Evolutionary conservation across 768 basidiomycete genomes (phyloP).

Genomic region (Termitomyces sp.): DNA sequence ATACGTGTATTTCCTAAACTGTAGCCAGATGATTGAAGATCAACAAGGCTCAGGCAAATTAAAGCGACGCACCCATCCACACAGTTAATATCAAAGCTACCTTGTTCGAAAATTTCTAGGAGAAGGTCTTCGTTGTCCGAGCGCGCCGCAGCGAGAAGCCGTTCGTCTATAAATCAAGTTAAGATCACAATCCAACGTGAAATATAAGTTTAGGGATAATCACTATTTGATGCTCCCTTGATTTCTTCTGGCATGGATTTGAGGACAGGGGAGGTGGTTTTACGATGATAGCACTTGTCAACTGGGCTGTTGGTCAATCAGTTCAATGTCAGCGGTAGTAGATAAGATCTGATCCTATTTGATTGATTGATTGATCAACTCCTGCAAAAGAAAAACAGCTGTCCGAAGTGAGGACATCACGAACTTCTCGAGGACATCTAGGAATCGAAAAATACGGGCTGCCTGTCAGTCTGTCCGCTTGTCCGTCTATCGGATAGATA

Average conservation of each 20-base stretch:
- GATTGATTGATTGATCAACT: too few species aligned
- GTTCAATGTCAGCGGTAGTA: not conserved
- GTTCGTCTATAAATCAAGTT: conserved; percentile 48
- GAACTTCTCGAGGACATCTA: too few species aligned
- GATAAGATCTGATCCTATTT: not conserved
- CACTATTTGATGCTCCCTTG: conserved; percentile 25
- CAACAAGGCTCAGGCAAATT: not conserved
- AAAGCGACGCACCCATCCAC: conserved; percentile 65
- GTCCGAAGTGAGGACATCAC: too few species aligned
- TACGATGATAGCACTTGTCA: not conserved
- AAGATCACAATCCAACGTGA: not conserved
- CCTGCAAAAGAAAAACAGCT: too few species aligned
- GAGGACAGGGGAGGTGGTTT: not conserved
- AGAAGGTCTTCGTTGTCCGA: conserved; percentile 69
- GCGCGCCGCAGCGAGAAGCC: conserved; percentile 70
- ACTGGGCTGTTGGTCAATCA: too few species aligned
- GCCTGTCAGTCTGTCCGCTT: too few species aligned
- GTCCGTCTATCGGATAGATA: too few species aligned
- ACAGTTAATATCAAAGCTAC: conserved; percentile 67
- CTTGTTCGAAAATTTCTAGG: conserved; percentile 53
- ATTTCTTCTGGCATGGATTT: conserved; percentile 13
- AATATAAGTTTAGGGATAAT: not conserved
- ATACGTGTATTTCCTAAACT: conserved; percentile 79
- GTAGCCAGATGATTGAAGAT: conserved; percentile 10
- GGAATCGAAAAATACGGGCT: too few species aligned